These are phyloP conservation scores for Fusarium sp. DNA, from an alignment of 2,329 filamentous ascomycete genomes.

Conservation along the genomic window DNA sequence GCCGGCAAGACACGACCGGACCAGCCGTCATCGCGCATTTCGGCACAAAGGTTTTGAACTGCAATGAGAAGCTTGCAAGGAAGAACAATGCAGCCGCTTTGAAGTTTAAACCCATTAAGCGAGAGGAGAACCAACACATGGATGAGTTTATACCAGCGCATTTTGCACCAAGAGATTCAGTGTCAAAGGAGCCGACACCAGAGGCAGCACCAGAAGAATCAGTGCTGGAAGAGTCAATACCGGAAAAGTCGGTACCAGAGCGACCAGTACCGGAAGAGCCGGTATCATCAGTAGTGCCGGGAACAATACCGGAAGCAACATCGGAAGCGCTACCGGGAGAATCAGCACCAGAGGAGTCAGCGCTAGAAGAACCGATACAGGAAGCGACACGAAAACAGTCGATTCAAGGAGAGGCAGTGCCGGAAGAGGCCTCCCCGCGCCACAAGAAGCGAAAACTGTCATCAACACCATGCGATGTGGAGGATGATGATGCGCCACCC, in stretches of 20 bases:
- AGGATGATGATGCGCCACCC: neutral
- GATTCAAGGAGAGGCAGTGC: neutral
- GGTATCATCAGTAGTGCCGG: neutral
- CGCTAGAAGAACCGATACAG: neutral
- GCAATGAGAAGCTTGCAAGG: neutral
- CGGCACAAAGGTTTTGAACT: constrained; percentile 8
- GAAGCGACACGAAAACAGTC: neutral
- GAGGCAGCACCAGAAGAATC: neutral
- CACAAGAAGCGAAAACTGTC: neutral
- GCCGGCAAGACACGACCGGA: neutral
- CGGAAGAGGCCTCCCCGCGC: too few species aligned
- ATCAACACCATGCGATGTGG: neutral
- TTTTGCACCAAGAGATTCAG: neutral
- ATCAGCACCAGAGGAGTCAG: neutral
- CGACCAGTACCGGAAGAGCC: neutral
- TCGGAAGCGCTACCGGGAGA: neutral
- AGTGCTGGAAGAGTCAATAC: neutral
- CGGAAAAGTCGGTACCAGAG: neutral
- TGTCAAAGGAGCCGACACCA: neutral
- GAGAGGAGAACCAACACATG: neutral
- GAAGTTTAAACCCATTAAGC: neutral
- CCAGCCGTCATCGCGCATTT: constrained; percentile 1
- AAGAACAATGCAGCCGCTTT: neutral
- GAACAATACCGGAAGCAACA: neutral
- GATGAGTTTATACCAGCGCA: neutral